Conservation (phyloP, 805 yeast species). For the Ogataea wickerhamii region DNA sequence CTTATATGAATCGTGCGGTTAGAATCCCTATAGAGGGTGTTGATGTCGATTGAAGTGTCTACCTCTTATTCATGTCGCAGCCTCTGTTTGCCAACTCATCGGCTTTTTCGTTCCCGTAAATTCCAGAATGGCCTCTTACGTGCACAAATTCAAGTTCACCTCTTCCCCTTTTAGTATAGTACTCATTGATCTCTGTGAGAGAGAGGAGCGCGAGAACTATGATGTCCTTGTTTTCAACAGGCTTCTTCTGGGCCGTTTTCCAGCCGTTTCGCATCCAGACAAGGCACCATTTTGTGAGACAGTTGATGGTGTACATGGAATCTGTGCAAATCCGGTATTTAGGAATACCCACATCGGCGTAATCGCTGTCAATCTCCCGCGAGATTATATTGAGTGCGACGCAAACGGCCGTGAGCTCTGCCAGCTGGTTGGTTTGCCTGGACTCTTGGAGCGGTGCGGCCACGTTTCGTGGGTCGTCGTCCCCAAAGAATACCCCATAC, state of each 20-base stretch:
- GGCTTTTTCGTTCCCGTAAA: constrained; percentile 71
- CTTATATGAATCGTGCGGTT: constrained; percentile 70
- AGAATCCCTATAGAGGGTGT: constrained; percentile 33
- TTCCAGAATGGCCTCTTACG: constrained; percentile 72
- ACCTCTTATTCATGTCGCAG: constrained; percentile 32
- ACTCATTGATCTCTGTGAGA: constrained; percentile 34
- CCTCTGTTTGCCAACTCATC: constrained; percentile 72
- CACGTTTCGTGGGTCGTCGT: constrained; percentile 48
- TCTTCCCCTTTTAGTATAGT: constrained; percentile 34
- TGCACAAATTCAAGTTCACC: constrained; percentile 47
- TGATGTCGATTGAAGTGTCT: not conserved
- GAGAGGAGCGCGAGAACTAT: constrained; percentile 34
- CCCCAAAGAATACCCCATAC: constrained; percentile 71
- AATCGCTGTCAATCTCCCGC: constrained; percentile 27
- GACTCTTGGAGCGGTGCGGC: constrained; percentile 47
- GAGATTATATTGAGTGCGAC: constrained; percentile 48
- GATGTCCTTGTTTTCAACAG: constrained; percentile 51
- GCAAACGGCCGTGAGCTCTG: constrained; percentile 68
- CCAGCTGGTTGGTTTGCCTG: constrained; percentile 71
- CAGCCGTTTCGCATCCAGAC: constrained; percentile 60
- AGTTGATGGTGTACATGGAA: constrained; percentile 60
- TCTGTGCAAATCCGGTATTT: constrained; percentile 57
- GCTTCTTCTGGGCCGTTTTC: constrained; percentile 39
- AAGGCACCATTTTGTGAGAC: constrained; percentile 53
- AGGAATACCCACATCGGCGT: constrained; percentile 1